These are phyloP conservation scores for Athelia sp. DNA, from an alignment of 1,284 basidiomycete species.

Conservation along the genomic window DNA sequence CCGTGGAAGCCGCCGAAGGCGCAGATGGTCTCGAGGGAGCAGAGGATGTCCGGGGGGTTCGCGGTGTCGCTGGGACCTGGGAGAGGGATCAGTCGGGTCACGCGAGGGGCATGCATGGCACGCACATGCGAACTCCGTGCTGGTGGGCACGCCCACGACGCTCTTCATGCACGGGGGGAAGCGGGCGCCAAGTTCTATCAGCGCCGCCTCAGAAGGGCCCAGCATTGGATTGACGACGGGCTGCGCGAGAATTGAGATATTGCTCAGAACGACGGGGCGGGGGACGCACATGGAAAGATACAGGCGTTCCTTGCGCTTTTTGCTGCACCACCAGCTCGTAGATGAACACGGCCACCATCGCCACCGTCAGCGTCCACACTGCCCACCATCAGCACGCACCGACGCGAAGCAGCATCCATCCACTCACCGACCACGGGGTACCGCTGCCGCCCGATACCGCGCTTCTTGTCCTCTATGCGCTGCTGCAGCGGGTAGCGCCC, in stretches of 20 bases:
- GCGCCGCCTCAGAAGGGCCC: conserved; percentile 79
- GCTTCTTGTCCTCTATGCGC: conserved; percentile 79
- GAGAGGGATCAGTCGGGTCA: conserved; percentile 1
- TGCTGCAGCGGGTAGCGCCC: conserved; percentile 73
- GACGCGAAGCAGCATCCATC: conserved; percentile 1
- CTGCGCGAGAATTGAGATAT: conserved; percentile 29
- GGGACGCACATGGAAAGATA: conserved; percentile 66
- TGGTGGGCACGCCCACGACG: conserved; percentile 56
- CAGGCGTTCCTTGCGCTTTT: conserved; percentile 68
- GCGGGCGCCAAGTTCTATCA: conserved; percentile 89
- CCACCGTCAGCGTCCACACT: conserved; percentile 61
- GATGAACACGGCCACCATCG: conserved; percentile 72
- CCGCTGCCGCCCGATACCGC: conserved; percentile 78
- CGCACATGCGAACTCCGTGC: conserved; percentile 63
- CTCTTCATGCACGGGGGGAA: conserved; percentile 88
- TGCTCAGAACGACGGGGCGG: conserved; percentile 1
- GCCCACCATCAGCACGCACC: too few species aligned
- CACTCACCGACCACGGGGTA: conserved; percentile 69
- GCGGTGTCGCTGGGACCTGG: conserved; percentile 72
- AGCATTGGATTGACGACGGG: conserved; percentile 89
- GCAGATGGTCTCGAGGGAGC: conserved; percentile 81
- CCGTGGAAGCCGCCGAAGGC: conserved; percentile 82
- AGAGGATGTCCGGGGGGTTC: conserved; percentile 65
- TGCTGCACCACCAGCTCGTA: conserved; percentile 77
- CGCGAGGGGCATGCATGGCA: conserved; percentile 1